Evolutionary conservation across 257 asterid species (phyloP).

Genomic region (Striga asiatica): DNA sequence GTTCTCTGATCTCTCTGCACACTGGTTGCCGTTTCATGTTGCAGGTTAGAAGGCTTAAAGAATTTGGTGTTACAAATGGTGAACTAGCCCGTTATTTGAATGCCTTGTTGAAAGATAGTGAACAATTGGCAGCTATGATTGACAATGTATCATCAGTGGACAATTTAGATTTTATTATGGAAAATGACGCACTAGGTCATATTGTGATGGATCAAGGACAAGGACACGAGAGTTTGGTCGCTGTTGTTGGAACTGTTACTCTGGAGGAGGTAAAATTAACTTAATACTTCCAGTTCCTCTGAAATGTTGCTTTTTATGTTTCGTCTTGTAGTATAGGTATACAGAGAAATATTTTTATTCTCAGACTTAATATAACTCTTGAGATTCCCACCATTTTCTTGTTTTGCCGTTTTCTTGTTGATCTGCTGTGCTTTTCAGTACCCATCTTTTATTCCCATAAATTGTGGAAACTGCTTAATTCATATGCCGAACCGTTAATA

Average conservation of each 20-base stretch:
- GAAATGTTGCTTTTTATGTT: constrained; percentile 7
- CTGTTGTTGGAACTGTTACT: constrained; percentile 80
- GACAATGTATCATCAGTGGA: constrained; percentile 96
- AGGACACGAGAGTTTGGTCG: constrained; percentile 91
- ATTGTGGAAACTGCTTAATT: constrained; percentile 9
- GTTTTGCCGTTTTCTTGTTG: too few relatives aligned
- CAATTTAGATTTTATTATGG: constrained; percentile 93
- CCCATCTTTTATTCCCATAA: background rate
- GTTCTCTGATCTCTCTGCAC: constrained; percentile 10
- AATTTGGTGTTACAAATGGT: constrained; percentile 95
- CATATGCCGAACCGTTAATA: too few relatives aligned
- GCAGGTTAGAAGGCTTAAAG: constrained; percentile 97
- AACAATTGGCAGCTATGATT: constrained; percentile 97
- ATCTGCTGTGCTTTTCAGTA: too few relatives aligned
- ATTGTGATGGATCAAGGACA: constrained; percentile 96
- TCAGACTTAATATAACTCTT: too few relatives aligned
- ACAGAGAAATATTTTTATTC: background rate
- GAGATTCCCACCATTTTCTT: background rate
- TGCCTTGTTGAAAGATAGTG: constrained; percentile 95
- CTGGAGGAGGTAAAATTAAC: constrained; percentile 73
- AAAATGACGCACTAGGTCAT: constrained; percentile 96
- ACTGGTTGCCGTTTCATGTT: constrained; percentile 7
- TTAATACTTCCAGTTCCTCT: constrained; percentile 11
- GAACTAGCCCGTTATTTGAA: constrained; percentile 91
- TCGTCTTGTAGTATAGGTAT: constrained; percentile 1